Percentiles rank a stretch among this genome's conserved stretches.
Conservation (phyloP, 805 yeast genomes). For the Yamadazyma nakazawae region DNA sequence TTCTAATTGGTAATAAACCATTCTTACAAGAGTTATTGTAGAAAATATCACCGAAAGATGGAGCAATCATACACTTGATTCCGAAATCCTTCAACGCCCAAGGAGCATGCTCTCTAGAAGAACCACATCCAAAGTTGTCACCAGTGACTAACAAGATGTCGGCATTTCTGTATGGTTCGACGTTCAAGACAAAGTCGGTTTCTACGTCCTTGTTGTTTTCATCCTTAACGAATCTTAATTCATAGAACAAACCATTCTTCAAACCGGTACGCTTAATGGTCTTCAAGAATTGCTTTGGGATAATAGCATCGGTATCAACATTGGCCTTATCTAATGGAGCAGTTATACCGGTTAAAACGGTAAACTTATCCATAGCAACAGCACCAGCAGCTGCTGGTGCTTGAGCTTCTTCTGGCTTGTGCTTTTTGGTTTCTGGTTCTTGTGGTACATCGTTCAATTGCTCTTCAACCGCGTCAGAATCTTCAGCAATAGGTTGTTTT, state of each 20-base stretch:
- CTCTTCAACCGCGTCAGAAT: constrained; percentile 33
- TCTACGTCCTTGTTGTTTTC: constrained; percentile 66
- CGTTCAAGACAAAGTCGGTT: constrained; percentile 91
- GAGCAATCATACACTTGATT: constrained; percentile 92
- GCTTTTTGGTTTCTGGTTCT: constrained; percentile 28
- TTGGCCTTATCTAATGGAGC: constrained; percentile 95
- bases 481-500: constrained; percentile 57
- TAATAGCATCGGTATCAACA: constrained; percentile 97
- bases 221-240: constrained; percentile 67
- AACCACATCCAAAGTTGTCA: constrained; percentile 98
- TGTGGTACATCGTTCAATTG: constrained; percentile 63
- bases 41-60: constrained; percentile 97
- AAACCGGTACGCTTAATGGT: constrained; percentile 97
- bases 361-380: constrained; percentile 70
- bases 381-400: constrained; percentile 15
- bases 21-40: constrained; percentile 96
- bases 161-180: constrained; percentile 75
- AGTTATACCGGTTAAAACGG: constrained; percentile 74
- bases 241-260: constrained; percentile 84
- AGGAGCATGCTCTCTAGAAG: constrained; percentile 99
- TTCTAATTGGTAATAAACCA: constrained; percentile 88
- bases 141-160: constrained; percentile 89
- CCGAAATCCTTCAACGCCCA: constrained; percentile 99
- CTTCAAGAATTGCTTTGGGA: constrained; percentile 96
- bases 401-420: constrained; percentile 10